phyloP scores from a whole-genome alignment of 768 basidiomycete species.

The Collybiopsis confluens region DNA sequence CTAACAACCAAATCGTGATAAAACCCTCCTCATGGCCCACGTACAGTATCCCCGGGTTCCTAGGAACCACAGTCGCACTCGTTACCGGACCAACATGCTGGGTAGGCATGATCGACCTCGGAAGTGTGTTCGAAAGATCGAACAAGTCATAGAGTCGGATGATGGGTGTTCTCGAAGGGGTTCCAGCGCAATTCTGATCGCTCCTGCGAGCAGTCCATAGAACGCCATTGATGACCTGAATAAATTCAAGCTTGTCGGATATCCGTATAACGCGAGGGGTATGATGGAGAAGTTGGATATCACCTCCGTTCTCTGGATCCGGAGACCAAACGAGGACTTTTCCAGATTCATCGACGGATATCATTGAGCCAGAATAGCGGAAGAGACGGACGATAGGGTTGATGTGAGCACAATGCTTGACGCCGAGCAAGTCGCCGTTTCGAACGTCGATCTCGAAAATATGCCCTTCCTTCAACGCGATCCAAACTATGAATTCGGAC shows the following conservation, averaged over 20 bases:
- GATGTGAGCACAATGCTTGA: slow-evolving; percentile 60
- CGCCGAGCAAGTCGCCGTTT: slow-evolving; percentile 52
- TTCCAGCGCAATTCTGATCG: slow-evolving; percentile 38
- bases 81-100: slow-evolving; percentile 82
- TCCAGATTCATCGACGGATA: slow-evolving; percentile 82
- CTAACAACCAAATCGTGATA: slow-evolving; percentile 75
- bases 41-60: slow-evolving; percentile 63
- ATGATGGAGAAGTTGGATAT: slow-evolving; percentile 39
- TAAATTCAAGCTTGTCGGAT: slow-evolving; percentile 80
- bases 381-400: slow-evolving; percentile 70
- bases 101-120: slow-evolving; percentile 51
- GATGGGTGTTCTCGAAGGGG: slow-evolving; percentile 53
- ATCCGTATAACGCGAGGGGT: slow-evolving; percentile 61
- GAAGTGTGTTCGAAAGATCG: slow-evolving; percentile 28
- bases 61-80: slow-evolving; percentile 70
- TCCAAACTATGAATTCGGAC: slow-evolving; percentile 62
- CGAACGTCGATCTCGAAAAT: slow-evolving; percentile 73
- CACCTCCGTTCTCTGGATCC: slow-evolving; percentile 22
- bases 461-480: slow-evolving; percentile 89
- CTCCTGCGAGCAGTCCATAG: slow-evolving; percentile 77
- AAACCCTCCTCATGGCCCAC: slow-evolving; percentile 91
- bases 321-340: slow-evolving; percentile 76
- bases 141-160: slow-evolving; percentile 80
- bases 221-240: slow-evolving; percentile 64
- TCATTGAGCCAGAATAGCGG: slow-evolving; percentile 64